phyloP scores from a whole-genome alignment of 345 rosid genomes.

The Atalantia buxifolia region DNA sequence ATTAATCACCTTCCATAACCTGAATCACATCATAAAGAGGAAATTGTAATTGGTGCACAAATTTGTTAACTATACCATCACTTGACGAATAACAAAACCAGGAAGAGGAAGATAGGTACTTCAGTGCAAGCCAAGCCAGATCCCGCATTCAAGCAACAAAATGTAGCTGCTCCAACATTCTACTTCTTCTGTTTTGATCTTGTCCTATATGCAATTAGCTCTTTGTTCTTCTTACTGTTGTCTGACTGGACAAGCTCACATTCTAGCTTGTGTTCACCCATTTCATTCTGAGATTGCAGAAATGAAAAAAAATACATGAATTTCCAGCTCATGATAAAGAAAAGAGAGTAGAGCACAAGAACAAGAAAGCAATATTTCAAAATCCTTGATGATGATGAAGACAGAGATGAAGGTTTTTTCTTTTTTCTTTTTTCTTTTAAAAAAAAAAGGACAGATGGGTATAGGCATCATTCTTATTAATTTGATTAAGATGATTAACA shows the following conservation, averaged over 20 bases:
- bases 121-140: not conserved
- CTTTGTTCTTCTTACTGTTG: not conserved
- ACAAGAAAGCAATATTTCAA: not conserved
- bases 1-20: not conserved
- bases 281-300: constrained; percentile 10
- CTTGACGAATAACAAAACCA: not conserved
- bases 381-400: not conserved
- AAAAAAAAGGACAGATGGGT: not conserved
- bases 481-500: not conserved
- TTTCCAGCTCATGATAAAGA: not conserved
- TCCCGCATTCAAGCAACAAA: not conserved
- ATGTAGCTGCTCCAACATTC: constrained; percentile 4
- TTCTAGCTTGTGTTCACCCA: constrained; percentile 7
- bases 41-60: not conserved
- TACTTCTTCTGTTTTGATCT: constrained; percentile 30
- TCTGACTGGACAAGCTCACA: constrained; percentile 8
- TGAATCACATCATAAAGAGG: not conserved
- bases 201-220: constrained; percentile 22
- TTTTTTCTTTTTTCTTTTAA: too few species aligned
- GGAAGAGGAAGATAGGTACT: not conserved
- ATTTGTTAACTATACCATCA: not conserved
- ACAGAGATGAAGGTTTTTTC: too few species aligned
- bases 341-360: not conserved
- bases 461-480: not conserved
- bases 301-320: not conserved